Conservation (phyloP, 495 filamentous ascomycete genomes). For the Penicillium egyptiacum region DNA sequence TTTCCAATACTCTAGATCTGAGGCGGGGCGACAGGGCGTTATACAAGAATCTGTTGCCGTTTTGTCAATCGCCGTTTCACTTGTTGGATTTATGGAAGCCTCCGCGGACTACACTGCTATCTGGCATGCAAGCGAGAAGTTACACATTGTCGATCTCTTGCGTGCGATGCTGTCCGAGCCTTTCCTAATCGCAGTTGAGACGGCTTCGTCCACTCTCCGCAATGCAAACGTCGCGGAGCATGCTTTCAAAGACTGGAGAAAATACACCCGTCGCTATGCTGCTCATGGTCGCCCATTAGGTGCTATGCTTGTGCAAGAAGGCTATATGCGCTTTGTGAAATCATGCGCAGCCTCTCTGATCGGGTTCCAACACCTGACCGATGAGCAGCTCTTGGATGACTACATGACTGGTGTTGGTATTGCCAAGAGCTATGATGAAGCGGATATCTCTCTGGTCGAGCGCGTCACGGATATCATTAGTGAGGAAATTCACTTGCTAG, state of each 20-base stretch:
- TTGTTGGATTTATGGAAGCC: conserved; percentile 85
- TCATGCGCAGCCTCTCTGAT: conserved; percentile 71
- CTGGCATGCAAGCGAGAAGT: conserved; percentile 70
- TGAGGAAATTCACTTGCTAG: conserved; percentile 81
- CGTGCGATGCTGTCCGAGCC: conserved; percentile 73
- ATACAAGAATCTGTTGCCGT: conserved; percentile 64
- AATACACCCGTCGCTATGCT: conserved; percentile 78
- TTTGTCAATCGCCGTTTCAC: conserved; percentile 72
- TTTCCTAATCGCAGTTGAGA: conserved; percentile 81
- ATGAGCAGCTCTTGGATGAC: conserved; percentile 71
- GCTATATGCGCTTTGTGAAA: conserved; percentile 80
- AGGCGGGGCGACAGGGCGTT: conserved; percentile 49
- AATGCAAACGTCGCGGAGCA: conserved; percentile 50
- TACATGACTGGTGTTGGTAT: conserved; percentile 58
- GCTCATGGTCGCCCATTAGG: conserved; percentile 75
- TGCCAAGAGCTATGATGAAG: conserved; percentile 48
- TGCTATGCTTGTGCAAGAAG: conserved; percentile 86
- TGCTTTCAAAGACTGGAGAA: conserved; percentile 73
- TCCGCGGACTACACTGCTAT: conserved; percentile 72
- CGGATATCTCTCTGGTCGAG: conserved; percentile 55
- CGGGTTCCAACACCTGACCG: conserved; percentile 56
- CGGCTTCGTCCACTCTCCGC: conserved; percentile 82
- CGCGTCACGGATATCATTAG: conserved; percentile 70
- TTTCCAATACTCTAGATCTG: conserved; percentile 39
- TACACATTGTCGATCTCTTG: conserved; percentile 66